Percentiles rank a stretch among this genome's conserved stretches.
These are phyloP conservation scores for Tricharina praecox DNA, from an alignment of 495 filamentous ascomycete genomes.

Conservation along the genomic window DNA sequence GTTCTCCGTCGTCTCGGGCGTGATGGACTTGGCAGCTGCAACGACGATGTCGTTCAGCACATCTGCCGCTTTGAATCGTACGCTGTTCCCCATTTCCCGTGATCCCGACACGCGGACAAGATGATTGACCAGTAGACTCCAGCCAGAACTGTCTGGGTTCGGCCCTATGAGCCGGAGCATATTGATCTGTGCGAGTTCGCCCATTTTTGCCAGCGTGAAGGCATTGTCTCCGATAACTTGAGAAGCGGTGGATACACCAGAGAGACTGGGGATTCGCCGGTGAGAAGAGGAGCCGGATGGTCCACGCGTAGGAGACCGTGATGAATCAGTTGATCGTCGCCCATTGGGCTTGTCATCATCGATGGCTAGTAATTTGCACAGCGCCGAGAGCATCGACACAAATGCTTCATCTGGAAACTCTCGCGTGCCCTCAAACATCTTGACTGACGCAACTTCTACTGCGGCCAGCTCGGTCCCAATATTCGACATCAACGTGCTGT, in stretches of 20 bases:
- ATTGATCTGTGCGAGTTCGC: constrained; percentile 62
- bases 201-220: constrained; percentile 70
- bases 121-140: constrained; percentile 52
- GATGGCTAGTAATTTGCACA: constrained; percentile 47
- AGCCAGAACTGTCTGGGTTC: constrained; percentile 48
- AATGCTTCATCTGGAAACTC: constrained; percentile 76
- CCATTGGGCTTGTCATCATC: constrained; percentile 26
- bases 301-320: constrained; percentile 24
- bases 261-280: constrained; percentile 44
- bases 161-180: constrained; percentile 53
- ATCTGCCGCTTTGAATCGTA: constrained; percentile 55
- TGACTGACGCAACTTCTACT: constrained; percentile 70
- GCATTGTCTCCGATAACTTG: constrained; percentile 44
- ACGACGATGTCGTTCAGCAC: constrained; percentile 59
- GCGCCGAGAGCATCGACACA: constrained; percentile 53
- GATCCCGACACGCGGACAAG: constrained; percentile 50
- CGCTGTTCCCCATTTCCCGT: constrained; percentile 35
- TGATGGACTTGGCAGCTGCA: constrained; percentile 39
- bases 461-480: constrained; percentile 65
- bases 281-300: constrained; percentile 27
- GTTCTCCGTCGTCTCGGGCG: constrained; percentile 33
- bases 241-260: constrained; percentile 35
- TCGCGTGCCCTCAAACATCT: constrained; percentile 74
- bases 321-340: constrained; percentile 14
- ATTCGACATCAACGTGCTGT: constrained; percentile 38